Conservation (phyloP, 116 monocot species). For the Cymodocea nodosa region DNA sequence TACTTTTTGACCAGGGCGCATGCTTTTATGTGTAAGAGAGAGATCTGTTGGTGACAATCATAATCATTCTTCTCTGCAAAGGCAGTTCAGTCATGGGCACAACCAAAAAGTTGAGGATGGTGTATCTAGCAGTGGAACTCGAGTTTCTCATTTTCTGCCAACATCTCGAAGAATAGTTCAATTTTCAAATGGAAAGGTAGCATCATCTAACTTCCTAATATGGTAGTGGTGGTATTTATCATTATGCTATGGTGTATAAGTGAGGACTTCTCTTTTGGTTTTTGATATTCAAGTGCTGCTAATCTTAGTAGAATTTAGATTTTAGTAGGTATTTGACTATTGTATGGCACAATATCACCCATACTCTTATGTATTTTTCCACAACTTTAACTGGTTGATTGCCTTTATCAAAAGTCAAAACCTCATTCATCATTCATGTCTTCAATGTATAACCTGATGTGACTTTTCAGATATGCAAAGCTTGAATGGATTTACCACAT, state of each 20-base stretch:
- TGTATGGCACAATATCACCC: no score
- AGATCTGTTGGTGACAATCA: slow-evolving; percentile 60
- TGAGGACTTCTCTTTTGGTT: no score
- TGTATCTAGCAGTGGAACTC: slow-evolving; percentile 56
- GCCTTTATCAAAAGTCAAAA: no score
- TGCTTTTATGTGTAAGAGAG: slow-evolving; percentile 89
- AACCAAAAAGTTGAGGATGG: slow-evolving; percentile 58
- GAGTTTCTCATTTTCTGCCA: slow-evolving; percentile 89
- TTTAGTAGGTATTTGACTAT: no score
- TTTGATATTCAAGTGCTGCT: no score
- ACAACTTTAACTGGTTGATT: no score
- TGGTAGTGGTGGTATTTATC: neutral
- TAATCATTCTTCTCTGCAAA: slow-evolving; percentile 69
- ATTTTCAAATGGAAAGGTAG: slow-evolving; percentile 95
- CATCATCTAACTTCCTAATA: neutral
- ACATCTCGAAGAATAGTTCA: slow-evolving; percentile 96
- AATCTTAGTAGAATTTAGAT: no score
- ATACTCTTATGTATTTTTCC: no score
- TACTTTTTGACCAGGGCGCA: slow-evolving; percentile 45
- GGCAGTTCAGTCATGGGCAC: slow-evolving; percentile 88
- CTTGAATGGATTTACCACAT: no score
- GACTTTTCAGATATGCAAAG: no score
- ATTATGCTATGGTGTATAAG: neutral
- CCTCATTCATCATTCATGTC: no score
- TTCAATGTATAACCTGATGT: no score